Conservation (phyloP, 208 protist species). For the Lotmaria passim region DNA sequence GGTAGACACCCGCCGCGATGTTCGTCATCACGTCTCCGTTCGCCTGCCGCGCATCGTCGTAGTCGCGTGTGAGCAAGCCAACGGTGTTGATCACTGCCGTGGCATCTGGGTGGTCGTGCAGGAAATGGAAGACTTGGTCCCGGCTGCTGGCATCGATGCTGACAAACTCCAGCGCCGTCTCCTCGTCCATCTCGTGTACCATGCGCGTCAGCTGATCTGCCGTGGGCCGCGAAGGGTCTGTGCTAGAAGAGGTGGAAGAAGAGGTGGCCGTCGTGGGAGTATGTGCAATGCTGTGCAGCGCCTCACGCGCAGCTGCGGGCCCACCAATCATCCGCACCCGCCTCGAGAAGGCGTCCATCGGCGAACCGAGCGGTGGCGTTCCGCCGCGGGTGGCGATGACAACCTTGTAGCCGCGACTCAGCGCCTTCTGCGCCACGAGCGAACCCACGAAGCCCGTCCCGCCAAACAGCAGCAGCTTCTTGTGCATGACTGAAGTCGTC, state of each 20-base stretch:
- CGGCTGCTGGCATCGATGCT: slow-evolving; percentile 68
- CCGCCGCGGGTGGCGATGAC: slow-evolving; percentile 72
- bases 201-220: slow-evolving; percentile 29
- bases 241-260: slow-evolving; percentile 2
- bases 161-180: slow-evolving; percentile 69
- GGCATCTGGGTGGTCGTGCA: slow-evolving; percentile 82
- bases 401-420: slow-evolving; percentile 69
- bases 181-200: slow-evolving; percentile 26
- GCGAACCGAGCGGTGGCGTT: slow-evolving; percentile 40
- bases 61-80: slow-evolving; percentile 69
- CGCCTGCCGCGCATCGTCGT: slow-evolving; percentile 61
- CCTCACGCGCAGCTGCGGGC: slow-evolving; percentile 39
- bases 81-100: slow-evolving; percentile 72
- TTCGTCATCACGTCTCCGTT: slow-evolving; percentile 85
- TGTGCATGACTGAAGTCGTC: slow-evolving; percentile 30
- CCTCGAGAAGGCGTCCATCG: slow-evolving; percentile 41
- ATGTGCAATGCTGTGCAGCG: slow-evolving; percentile 5
- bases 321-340: slow-evolving; percentile 53
- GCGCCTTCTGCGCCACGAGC: slow-evolving; percentile 56
- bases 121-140: slow-evolving; percentile 70
- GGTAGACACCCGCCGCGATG: slow-evolving; percentile 71
- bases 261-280: not conserved
- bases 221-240: not conserved
- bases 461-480: slow-evolving; percentile 87
- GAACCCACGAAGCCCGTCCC: slow-evolving; percentile 85